Base-by-base conservation (phyloP, 192 early-diverging fungal genomes). In the Allomyces arbusculus region DNA sequence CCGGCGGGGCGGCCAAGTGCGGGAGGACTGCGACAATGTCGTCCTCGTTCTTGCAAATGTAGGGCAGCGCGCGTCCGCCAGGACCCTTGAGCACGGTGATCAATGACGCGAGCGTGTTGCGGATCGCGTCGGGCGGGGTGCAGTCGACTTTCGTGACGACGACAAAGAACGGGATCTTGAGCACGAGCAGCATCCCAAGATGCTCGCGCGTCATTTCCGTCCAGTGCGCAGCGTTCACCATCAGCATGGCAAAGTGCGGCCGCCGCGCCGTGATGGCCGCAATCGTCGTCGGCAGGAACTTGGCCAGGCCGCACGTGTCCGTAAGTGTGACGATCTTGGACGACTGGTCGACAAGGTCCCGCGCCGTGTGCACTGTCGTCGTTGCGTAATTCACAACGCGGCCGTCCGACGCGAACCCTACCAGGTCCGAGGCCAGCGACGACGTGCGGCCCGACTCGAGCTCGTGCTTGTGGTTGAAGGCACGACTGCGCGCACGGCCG, bases 391-490 rank as follows among this genome's bases (percentile, higher is more conserved):
- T 93, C 62, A 94, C 75, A 44, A 88, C 72, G 23, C 75, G 67
- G 14, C 87, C 90, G 8, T 76, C 78, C 10, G 79, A 78, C 33
- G 80, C 81, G 73, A 89, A 96, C 0, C 93, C 91, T 69, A 96
- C 79, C 63, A 91, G 86, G 65, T 90, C 90, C 63, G 87, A 82
- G 0, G 89, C 80, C 24, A 96, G 87, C 23, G 89, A 91, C 23
- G 87, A 90, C n/a, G 91, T 96, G 16, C 89, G 74, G n/a, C 93
- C 93, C 19, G 86, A 79, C 74, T 90, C 91, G 24, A 96, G 78
- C 69, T 96, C 93, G 70, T 96, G 93, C 24, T 82, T 85, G 76
- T 96, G 94, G 23, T 91, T 83, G 63, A 94, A 80, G 40, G 93
- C 73, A 74, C 87, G 91, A 20, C 93, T 76, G 4, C 91, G 71